Evolutionary conservation across 2,329 filamentous ascomycete genomes (phyloP).

Genomic region (Aspergillus neotritici): DNA sequence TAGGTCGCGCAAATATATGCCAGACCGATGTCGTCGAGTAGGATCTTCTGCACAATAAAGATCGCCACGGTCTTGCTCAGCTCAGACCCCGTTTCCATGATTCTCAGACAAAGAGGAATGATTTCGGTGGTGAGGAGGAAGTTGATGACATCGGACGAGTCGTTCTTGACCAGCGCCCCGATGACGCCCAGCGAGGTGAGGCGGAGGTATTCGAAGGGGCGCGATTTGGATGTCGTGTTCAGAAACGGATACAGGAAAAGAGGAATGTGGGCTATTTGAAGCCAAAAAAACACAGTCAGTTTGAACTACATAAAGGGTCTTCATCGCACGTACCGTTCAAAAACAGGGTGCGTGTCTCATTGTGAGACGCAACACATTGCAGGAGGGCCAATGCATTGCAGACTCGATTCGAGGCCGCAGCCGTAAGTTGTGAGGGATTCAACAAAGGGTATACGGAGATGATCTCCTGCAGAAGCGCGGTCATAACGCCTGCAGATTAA

Average conservation of each 20-base stretch:
- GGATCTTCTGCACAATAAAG: slow-evolving; percentile 98
- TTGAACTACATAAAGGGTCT: not conserved
- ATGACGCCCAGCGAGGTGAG: slow-evolving; percentile 95
- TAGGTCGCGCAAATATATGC: slow-evolving; percentile 99
- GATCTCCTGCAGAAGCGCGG: slow-evolving; percentile 92
- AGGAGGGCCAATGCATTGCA: slow-evolving; percentile 94
- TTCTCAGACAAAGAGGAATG: slow-evolving; percentile 91
- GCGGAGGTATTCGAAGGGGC: slow-evolving; percentile 94
- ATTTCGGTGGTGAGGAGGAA: slow-evolving; percentile 98
- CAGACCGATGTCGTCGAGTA: slow-evolving; percentile 91
- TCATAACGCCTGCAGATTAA: slow-evolving; percentile 75
- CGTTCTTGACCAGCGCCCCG: slow-evolving; percentile 95
- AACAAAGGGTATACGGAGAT: slow-evolving; percentile 97
- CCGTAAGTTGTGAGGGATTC: slow-evolving; percentile 93
- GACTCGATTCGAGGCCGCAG: slow-evolving; percentile 93
- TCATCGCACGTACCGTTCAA: slow-evolving; percentile 64
- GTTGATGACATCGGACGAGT: slow-evolving; percentile 97
- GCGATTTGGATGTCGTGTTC: slow-evolving; percentile 96
- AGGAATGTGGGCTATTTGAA: slow-evolving; percentile 75
- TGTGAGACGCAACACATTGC: slow-evolving; percentile 95
- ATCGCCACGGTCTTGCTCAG: slow-evolving; percentile 98
- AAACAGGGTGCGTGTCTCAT: slow-evolving; percentile 90
- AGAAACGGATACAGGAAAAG: slow-evolving; percentile 97
- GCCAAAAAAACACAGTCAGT: slow-evolving; percentile 7
- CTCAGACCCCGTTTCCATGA: slow-evolving; percentile 98